These are phyloP conservation scores for Clavispora fructus DNA, from an alignment of 805 yeast species.

Conservation along the genomic window DNA sequence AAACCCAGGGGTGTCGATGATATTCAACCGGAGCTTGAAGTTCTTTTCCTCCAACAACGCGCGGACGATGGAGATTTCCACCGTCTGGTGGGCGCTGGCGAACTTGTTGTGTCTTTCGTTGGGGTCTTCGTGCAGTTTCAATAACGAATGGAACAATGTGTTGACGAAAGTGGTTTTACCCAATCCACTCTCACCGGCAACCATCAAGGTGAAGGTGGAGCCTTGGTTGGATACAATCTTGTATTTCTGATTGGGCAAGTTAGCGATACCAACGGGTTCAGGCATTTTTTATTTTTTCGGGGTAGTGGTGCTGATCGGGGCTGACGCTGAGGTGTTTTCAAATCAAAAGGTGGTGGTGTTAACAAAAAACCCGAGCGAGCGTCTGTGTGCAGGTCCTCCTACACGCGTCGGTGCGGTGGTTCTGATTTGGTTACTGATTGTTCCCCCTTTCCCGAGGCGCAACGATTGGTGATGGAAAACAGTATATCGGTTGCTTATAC, in stretches of 20 bases:
- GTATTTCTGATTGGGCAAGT: slow-evolving; percentile 72
- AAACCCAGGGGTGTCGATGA: slow-evolving; percentile 91
- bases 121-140: slow-evolving; percentile 55
- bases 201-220: slow-evolving; percentile 74
- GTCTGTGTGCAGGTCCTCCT: background rate
- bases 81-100: slow-evolving; percentile 54
- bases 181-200: slow-evolving; percentile 86
- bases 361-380: background rate
- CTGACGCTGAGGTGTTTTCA: background rate
- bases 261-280: slow-evolving; percentile 65
- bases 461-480: too few species aligned
- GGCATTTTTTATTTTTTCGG: slow-evolving; percentile 24
- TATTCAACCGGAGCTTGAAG: slow-evolving; percentile 68
- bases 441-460: background rate
- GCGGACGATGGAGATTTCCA: slow-evolving; percentile 71
- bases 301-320: background rate
- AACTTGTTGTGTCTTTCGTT: slow-evolving; percentile 56
- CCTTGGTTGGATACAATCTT: slow-evolving; percentile 73
- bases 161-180: slow-evolving; percentile 91
- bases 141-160: slow-evolving; percentile 71
- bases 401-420: background rate
- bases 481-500: too few species aligned
- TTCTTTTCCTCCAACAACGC: slow-evolving; percentile 84
- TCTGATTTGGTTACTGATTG: background rate
- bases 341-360: background rate